Base-by-base conservation (phyloP, 2,329 filamentous ascomycete genomes). In the Fusarium tupiense region DNA sequence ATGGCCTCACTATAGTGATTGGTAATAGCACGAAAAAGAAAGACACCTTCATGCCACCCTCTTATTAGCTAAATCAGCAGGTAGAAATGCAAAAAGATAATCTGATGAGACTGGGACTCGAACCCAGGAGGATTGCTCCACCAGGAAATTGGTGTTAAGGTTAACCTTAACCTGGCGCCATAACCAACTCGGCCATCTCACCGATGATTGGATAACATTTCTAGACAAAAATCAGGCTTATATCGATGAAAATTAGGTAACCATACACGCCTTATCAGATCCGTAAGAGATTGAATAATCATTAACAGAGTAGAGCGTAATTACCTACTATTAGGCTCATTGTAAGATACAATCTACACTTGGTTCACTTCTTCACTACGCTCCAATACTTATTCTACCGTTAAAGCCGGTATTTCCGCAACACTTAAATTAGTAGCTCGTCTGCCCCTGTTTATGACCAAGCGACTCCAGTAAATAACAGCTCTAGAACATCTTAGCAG, bases 161-260 rank as follows among this genome's bases (percentile, higher is more conserved):
- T 67, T 68, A 53, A 68, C 65, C 65, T 68, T 68, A 68, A 68
- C 65, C 65, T 68, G 65, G 65, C 65, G 65, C 65, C 65, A 68
- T 68, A 68, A 68, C 65, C 65, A 68, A 68, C 65, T 68, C 65
- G 65, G 65, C 65, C 65, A 68, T 68, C 65, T 68, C 65, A 68
- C 65, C 65, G 47, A 17, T 68, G 54, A 68, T 68, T 68, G 64
- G 63, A 68, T 57, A 12, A 4, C 33, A 16, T 35, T 17, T 9
- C 3, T 2, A 2, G 5, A 3, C 33, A 35, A 16, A 16, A 0
- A 8, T 35, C 0, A 35, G 14, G 3, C 1, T 35, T 35, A 35
- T 35, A 35, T 35, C 1, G 1, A 16, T 16, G 0, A 8, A 6
- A 0, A 2, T 35, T 3, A 0, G 6, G 33, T 16, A 16, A 35